Evolutionary conservation across 805 yeast genomes (phyloP).

Genomic region (Myxozyma mucilagina): DNA sequence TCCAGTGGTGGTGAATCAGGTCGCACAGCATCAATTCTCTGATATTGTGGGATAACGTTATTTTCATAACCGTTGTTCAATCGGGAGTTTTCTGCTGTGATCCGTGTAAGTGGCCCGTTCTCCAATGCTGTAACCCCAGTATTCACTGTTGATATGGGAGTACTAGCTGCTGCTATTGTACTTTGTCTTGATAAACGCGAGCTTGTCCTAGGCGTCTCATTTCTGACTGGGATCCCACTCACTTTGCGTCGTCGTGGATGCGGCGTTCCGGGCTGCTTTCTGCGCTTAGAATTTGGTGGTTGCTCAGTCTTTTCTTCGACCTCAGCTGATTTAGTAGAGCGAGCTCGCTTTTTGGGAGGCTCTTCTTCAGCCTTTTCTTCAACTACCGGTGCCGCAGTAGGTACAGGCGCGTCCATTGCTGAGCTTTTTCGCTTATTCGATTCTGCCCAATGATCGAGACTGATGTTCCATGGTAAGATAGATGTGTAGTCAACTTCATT

Average conservation of each 20-base stretch:
- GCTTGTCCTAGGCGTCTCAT: no score
- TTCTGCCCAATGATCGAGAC: constrained; percentile 31
- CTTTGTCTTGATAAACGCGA: not conserved
- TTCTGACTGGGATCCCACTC: no score
- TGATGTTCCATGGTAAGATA: constrained; percentile 27
- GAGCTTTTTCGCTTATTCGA: constrained; percentile 15
- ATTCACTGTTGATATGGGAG: not conserved
- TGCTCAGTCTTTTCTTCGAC: not conserved
- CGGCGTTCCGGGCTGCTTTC: constrained; percentile 2
- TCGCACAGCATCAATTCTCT: constrained; percentile 20
- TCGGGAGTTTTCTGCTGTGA: constrained; percentile 23
- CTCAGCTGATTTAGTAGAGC: not conserved
- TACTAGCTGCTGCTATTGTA: not conserved
- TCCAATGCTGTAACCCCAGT: not conserved
- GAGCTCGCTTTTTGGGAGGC: not conserved
- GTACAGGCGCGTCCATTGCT: not conserved
- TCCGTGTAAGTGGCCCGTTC: constrained; percentile 8
- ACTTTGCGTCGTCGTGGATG: no score
- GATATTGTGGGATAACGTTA: constrained; percentile 37
- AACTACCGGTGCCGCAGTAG: not conserved
- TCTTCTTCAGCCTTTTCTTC: not conserved
- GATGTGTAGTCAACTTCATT: constrained; percentile 20
- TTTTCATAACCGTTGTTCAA: constrained; percentile 38
- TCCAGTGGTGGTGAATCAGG: constrained; percentile 30
- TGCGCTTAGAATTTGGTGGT: not conserved